Base-by-base conservation (phyloP, 2,329 filamentous ascomycete genomes). In the Penicillium sp. region DNA sequence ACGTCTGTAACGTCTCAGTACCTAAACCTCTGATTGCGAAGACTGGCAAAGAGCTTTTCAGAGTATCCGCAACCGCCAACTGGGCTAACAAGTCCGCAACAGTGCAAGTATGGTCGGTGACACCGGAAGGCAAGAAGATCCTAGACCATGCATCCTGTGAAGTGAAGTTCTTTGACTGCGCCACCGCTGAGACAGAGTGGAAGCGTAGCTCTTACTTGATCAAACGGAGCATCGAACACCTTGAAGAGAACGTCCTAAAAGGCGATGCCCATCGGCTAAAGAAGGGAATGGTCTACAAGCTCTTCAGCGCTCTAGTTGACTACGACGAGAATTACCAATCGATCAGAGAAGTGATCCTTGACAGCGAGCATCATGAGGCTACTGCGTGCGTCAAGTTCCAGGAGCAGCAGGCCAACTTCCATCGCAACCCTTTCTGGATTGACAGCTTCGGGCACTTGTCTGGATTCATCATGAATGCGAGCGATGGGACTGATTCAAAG, bases 241-340 rank as follows among this genome's bases (percentile, higher is more conserved):
- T 90, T 3, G 79, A 83, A 67, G 79, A 85, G 64, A 89, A 87
- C 62, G 88, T 90, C 59, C 79, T 85, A 69, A 83, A 81, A 38
- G 90, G 90, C 45, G 84, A 85, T 60, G 89, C 90, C 30, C 90
- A 90, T 73, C 90, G 91, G 78, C 85, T 93, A 64, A 86, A 90
- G 54, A 87, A 90, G 29, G 90, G 90, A 38, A 86, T 93, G 79
- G 89, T 90, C 15, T 95, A 95, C 84, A 93, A 93, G 78, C 84
- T 90, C 56, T 87, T 87, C 78, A 84, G 84, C 70, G 81, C 83
- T 57, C 77, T 87, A 35, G 85, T 87, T 44, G 83, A 82, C 54
- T 87, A 87, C 67, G 81, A 83, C 61, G 79, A 82, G 61, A 84
- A 82, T 69, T 87, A 85, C 74, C 81, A 84, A 58, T 84, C 83